Conservation (phyloP, 495 filamentous ascomycete genomes). For the Penicillium atrosanguineum region DNA sequence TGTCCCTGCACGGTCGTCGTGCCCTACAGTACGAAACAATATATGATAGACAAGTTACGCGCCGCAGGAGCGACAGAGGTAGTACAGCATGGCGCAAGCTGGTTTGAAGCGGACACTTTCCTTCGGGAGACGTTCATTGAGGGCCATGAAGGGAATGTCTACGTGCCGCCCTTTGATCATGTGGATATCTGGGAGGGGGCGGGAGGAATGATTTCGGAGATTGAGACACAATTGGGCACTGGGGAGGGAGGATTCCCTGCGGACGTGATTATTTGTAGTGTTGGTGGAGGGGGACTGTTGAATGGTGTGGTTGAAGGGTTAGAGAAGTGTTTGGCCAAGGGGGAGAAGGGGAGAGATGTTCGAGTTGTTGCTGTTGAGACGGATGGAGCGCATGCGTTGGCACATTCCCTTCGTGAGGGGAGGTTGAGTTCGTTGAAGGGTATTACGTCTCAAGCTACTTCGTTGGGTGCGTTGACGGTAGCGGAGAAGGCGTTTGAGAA, state of each 20-base stretch:
- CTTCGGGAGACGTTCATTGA: constrained; percentile 59
- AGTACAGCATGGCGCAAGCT: constrained; percentile 66
- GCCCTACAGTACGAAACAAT: constrained; percentile 57
- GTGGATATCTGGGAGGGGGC: constrained; percentile 74
- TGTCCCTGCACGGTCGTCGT: constrained; percentile 75
- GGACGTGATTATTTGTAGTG: constrained; percentile 73
- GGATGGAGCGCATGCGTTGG: constrained; percentile 66
- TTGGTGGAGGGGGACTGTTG: constrained; percentile 85
- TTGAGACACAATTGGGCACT: constrained; percentile 53
- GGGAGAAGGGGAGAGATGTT: constrained; percentile 23
- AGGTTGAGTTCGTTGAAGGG: constrained; percentile 57
- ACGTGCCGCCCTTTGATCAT: constrained; percentile 77
- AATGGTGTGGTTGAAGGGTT: constrained; percentile 72
- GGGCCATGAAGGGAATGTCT: constrained; percentile 56
- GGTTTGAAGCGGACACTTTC: constrained; percentile 73
- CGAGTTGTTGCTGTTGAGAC: constrained; percentile 78
- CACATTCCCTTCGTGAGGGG: constrained; percentile 53
- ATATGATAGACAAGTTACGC: constrained; percentile 71
- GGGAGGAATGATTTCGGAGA: constrained; percentile 67
- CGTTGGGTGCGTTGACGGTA: constrained; percentile 70
- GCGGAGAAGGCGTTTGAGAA: constrained; percentile 64
- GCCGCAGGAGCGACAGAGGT: constrained; percentile 64
- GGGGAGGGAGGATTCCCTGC: constrained; percentile 30
- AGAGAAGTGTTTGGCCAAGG: constrained; percentile 35
- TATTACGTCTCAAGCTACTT: constrained; percentile 77